Evolutionary conservation across 345 rosid species (phyloP).

Genomic region (Murraya paniculata): DNA sequence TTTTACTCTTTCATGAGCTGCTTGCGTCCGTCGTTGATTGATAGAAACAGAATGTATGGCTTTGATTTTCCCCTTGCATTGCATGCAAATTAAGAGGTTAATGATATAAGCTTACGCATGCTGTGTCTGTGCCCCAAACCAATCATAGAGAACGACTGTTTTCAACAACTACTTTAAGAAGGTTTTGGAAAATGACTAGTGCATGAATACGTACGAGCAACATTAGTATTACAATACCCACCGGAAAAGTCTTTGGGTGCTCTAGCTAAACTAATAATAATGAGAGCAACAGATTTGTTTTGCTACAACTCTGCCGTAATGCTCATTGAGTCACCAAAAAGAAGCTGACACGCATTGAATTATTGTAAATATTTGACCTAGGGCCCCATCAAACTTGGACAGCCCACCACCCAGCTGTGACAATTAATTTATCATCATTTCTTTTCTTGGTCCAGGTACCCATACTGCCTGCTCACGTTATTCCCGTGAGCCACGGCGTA

Average conservation of each 20-base stretch:
- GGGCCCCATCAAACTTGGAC: not conserved
- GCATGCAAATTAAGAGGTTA: not conserved
- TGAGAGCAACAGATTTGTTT: no score
- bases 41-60: no score
- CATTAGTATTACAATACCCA: not conserved
- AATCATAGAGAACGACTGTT: not conserved
- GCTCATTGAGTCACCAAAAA: no score
- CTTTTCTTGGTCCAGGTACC: constrained; percentile 27
- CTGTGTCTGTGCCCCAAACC: not conserved
- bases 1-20: no score
- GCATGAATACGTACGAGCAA: not conserved
- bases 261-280: not conserved
- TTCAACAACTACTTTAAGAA: not conserved
- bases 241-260: no score
- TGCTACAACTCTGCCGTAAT: no score
- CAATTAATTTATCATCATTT: not conserved
- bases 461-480: constrained; percentile 25
- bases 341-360: not conserved
- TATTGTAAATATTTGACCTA: not conserved
- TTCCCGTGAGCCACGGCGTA: constrained; percentile 22
- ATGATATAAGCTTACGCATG: not conserved
- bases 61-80: not conserved
- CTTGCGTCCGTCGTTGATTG: no score
- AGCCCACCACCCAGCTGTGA: not conserved
- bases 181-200: not conserved